Evolutionary conservation across 2,329 filamentous ascomycete genomes (phyloP).

Genomic region (Cladosporium cucumerinum): DNA sequence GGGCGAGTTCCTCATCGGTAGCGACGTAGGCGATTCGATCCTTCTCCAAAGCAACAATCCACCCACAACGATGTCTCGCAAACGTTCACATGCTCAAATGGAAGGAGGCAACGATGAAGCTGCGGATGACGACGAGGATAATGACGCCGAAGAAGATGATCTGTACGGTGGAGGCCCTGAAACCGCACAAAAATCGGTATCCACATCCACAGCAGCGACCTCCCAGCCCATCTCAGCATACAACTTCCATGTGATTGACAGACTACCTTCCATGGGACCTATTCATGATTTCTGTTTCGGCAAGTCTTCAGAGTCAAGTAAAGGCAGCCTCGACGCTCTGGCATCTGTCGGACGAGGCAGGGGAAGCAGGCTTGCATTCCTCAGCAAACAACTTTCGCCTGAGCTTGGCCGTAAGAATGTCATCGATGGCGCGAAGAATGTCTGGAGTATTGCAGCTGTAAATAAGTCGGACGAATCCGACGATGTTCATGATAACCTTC

Average conservation of each 20-base stretch:
- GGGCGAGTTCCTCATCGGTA: slow-evolving; percentile 65
- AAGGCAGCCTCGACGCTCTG: slow-evolving; percentile 49
- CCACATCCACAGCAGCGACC: slow-evolving; percentile 37
- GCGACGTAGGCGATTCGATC: slow-evolving; percentile 75
- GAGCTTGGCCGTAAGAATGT: slow-evolving; percentile 66
- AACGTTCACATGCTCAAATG: slow-evolving; percentile 61
- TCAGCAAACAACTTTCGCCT: slow-evolving; percentile 76
- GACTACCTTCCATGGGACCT: slow-evolving; percentile 72
- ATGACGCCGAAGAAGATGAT: slow-evolving; percentile 58
- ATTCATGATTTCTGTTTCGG: slow-evolving; percentile 73
- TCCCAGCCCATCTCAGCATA: slow-evolving; percentile 58
- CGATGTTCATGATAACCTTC: slow-evolving; percentile 24
- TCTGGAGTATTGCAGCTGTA: slow-evolving; percentile 68
- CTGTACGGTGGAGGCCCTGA: slow-evolving; percentile 59
- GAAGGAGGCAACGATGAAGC: slow-evolving; percentile 47
- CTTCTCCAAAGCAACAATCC: slow-evolving; percentile 76
- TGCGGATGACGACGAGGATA: slow-evolving; percentile 58
- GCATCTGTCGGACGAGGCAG: slow-evolving; percentile 61
- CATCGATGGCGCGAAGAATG: slow-evolving; percentile 67
- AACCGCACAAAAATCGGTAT: slow-evolving; percentile 37
- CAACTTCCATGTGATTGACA: slow-evolving; percentile 73
- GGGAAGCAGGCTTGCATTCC: slow-evolving; percentile 67
- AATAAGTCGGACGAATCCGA: slow-evolving; percentile 16
- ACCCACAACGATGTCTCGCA: slow-evolving; percentile 58
- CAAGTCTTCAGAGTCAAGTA: slow-evolving; percentile 43